A percentile compares a stretch with the other conserved stretches of the same genome.
These are phyloP conservation scores for Mikania micrantha DNA, from an alignment of 129 eudicot species.

Conservation along the genomic window DNA sequence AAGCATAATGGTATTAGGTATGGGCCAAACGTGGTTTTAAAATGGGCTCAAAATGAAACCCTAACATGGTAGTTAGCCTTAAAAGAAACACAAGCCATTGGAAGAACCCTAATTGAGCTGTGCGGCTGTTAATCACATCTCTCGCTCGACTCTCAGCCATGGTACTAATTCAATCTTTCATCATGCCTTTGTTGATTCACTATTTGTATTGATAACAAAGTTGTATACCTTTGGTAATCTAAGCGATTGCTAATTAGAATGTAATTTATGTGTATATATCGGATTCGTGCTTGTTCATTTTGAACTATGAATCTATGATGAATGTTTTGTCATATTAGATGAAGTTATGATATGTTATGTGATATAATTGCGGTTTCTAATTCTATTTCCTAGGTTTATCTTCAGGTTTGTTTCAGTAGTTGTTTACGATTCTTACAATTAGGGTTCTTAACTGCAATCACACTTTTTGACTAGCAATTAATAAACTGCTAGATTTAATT, in stretches of 20 bases:
- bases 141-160: constrained; percentile 22
- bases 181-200: neutral
- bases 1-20: too few species aligned
- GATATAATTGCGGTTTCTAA: neutral
- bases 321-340: neutral
- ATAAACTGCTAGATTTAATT: neutral
- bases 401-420: neutral
- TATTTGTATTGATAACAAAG: neutral
- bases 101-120: constrained; percentile 11
- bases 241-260: too few species aligned
- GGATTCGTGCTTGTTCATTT: neutral
- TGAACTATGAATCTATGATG: neutral
- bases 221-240: neutral
- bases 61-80: constrained; percentile 1
- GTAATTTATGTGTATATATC: too few species aligned
- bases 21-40: neutral
- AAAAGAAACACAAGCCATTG: neutral
- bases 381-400: neutral
- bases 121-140: constrained; percentile 21
- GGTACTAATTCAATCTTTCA: constrained; percentile 11
- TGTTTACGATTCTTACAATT: neutral
- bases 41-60: constrained; percentile 18
- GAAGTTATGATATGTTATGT: neutral
- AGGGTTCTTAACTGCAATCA: too few species aligned
- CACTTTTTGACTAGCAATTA: too few species aligned